Evolutionary conservation across 1,139 yeast species (phyloP).

Genomic region (Blastobotrys illinoisensis): DNA sequence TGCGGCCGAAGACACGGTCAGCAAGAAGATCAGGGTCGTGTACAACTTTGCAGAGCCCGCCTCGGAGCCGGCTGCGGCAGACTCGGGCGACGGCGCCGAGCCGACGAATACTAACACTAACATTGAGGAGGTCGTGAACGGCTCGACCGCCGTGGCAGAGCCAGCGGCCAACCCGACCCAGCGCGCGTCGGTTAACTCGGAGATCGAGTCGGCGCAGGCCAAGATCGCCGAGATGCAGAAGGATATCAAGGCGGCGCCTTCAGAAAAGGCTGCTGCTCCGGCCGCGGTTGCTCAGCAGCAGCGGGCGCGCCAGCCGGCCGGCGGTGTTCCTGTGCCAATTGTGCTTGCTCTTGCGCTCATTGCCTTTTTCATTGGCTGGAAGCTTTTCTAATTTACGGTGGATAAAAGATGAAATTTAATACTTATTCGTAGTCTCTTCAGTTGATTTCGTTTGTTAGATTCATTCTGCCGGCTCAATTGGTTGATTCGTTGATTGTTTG

Average conservation of each 20-base stretch:
- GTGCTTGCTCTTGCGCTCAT: slow-evolving; percentile 48
- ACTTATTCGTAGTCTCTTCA: too few relatives aligned
- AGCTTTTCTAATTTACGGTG: slow-evolving; percentile 39
- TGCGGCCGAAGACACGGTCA: slow-evolving; percentile 58
- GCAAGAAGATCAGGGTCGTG: slow-evolving; percentile 75
- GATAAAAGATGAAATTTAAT: background rate
- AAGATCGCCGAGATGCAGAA: slow-evolving; percentile 20
- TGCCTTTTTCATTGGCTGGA: slow-evolving; percentile 59
- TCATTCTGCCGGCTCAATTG: too few relatives aligned
- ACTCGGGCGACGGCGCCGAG: too few relatives aligned
- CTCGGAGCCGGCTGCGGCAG: too few relatives aligned
- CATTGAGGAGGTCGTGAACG: background rate
- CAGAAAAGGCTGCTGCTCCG: slow-evolving; percentile 13
- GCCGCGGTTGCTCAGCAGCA: slow-evolving; percentile 10
- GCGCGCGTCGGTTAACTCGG: background rate
- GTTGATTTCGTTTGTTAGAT: too few relatives aligned
- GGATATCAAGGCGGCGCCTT: slow-evolving; percentile 16
- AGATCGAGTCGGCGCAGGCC: slow-evolving; percentile 18
- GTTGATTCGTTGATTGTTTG: too few relatives aligned
- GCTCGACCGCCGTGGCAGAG: slow-evolving; percentile 5
- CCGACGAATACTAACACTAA: slow-evolving; percentile 8
- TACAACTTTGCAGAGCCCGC: slow-evolving; percentile 35
- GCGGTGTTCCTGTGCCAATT: slow-evolving; percentile 48
- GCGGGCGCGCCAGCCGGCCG: slow-evolving; percentile 13
- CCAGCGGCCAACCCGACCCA: slow-evolving; percentile 18